Conservation (phyloP, 352 stramenopile species). For the Globisporangium viniferum region DNA sequence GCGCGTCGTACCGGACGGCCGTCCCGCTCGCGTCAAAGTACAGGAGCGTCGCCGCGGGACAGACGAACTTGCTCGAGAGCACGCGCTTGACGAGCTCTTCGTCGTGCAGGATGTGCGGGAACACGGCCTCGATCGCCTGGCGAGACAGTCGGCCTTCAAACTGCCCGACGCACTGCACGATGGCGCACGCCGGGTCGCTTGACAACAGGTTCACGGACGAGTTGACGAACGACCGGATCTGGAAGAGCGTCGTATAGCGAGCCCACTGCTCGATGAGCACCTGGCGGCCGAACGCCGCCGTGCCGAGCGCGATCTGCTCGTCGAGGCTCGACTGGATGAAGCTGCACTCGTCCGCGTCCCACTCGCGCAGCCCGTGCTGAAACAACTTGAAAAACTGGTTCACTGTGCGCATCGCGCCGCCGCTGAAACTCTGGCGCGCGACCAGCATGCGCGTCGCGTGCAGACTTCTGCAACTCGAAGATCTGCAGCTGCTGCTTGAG, state of each 20-base stretch:
- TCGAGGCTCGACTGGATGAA: conserved; percentile 11
- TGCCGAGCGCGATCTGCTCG: conserved; percentile 3
- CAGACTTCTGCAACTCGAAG: conserved; percentile 5
- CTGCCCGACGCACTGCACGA: conserved; percentile 8
- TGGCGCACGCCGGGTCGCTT: not conserved
- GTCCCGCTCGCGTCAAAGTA: conserved; percentile 8
- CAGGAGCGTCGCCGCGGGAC: not conserved
- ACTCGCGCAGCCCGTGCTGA: not conserved
- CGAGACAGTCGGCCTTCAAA: not conserved
- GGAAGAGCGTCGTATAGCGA: conserved; percentile 18
- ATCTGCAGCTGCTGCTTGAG: conserved; percentile 33
- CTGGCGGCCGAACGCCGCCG: conserved; percentile 1
- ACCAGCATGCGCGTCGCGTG: conserved; percentile 14
- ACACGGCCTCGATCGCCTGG: conserved; percentile 5
- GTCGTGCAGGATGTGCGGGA: conserved; percentile 5
- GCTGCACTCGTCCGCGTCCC: not conserved
- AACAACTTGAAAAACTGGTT: conserved; percentile 21
- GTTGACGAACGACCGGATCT: conserved; percentile 8
- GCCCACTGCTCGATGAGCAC: conserved; percentile 21
- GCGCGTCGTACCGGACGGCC: conserved; percentile 9
- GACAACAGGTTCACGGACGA: not conserved
- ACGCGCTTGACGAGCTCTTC: not conserved
- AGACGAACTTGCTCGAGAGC: not conserved
- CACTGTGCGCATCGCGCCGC: conserved; percentile 9
- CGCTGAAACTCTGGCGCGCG: conserved; percentile 11